A percentile compares a stretch with the other conserved stretches of the same genome.
Conservation (phyloP, 208 protist genomes). For the Leishmania gerbilli region DNA sequence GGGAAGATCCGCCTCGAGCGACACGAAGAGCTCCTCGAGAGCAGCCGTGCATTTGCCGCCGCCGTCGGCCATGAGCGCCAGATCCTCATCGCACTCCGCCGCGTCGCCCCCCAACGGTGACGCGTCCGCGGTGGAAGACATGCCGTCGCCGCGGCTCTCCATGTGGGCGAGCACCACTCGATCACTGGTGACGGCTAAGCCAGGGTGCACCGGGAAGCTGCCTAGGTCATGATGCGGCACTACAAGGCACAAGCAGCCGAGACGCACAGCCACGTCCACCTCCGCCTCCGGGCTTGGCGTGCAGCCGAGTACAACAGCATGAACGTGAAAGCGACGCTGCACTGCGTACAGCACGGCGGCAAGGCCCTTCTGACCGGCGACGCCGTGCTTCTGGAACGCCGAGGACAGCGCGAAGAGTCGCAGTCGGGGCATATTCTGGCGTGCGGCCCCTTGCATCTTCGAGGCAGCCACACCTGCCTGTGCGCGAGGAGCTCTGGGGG, state of each 20-base stretch:
- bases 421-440: background rate
- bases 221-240: slow-evolving; percentile 8
- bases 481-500: background rate
- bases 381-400: slow-evolving; percentile 19
- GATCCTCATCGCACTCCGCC: slow-evolving; percentile 7
- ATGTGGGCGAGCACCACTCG: slow-evolving; percentile 7
- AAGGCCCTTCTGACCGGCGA: slow-evolving; percentile 18
- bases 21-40: slow-evolving; percentile 19
- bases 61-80: background rate
- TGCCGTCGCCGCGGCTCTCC: background rate
- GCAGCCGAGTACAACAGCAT: slow-evolving; percentile 34
- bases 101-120: background rate
- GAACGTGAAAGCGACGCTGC: slow-evolving; percentile 26
- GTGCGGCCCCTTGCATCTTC: background rate
- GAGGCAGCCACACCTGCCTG: background rate
- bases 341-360: slow-evolving; percentile 7
- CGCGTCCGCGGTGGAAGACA: background rate
- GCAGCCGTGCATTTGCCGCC: background rate
- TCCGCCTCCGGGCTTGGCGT: slow-evolving; percentile 16
- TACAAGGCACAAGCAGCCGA: slow-evolving; percentile 39
- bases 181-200: slow-evolving; percentile 12
- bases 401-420: slow-evolving; percentile 52
- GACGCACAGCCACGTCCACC: slow-evolving; percentile 32
- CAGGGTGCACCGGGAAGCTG: background rate
- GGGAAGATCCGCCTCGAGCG: slow-evolving; percentile 19